Evolutionary conservation across 2,329 filamentous ascomycete genomes (phyloP).

Genomic region (Scedosporium apiospermum): DNA sequence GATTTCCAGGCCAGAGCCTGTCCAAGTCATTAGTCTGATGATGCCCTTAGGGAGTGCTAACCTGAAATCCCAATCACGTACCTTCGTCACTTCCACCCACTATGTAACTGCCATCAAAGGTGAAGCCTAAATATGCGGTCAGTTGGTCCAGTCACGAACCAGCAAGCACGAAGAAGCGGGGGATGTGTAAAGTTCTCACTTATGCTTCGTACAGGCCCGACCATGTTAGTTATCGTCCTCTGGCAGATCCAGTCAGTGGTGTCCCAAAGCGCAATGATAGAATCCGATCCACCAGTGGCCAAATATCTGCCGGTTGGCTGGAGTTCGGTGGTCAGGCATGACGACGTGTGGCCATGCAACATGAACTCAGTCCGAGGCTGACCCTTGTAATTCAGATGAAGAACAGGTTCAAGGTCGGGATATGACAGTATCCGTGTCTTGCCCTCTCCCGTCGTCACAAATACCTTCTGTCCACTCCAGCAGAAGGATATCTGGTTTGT

Average conservation of each 20-base stretch:
- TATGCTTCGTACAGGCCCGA: conserved; percentile 60
- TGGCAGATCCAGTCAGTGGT: conserved; percentile 69
- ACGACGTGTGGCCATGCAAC: conserved; percentile 63
- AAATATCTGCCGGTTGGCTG: conserved; percentile 63
- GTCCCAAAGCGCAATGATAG: conserved; percentile 68
- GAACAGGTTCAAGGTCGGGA: conserved; percentile 48
- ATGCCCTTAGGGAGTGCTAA: background rate
- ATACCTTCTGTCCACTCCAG: conserved; percentile 62
- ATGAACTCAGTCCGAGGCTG: conserved; percentile 41
- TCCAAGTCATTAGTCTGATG: background rate
- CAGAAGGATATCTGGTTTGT: conserved; percentile 69
- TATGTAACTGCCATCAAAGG: conserved; percentile 67
- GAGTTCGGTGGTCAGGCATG: conserved; percentile 58
- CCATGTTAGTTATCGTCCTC: conserved; percentile 59
- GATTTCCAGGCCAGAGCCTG: conserved; percentile 55
- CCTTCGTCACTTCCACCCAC: conserved; percentile 67
- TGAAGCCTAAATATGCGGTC: conserved; percentile 46
- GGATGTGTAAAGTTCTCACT: conserved; percentile 31
- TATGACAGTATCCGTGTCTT: conserved; percentile 61
- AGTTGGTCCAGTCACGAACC: conserved; percentile 12
- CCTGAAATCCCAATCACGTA: conserved; percentile 16
- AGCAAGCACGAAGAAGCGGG: background rate
- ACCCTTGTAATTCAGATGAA: conserved; percentile 37
- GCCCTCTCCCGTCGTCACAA: conserved; percentile 63
- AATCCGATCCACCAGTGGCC: conserved; percentile 67